Evolutionary conservation across 2,329 filamentous ascomycete genomes (phyloP), one percentile per base, ranked within the genome.

Genomic region (Diplocarpon mali): DNA sequence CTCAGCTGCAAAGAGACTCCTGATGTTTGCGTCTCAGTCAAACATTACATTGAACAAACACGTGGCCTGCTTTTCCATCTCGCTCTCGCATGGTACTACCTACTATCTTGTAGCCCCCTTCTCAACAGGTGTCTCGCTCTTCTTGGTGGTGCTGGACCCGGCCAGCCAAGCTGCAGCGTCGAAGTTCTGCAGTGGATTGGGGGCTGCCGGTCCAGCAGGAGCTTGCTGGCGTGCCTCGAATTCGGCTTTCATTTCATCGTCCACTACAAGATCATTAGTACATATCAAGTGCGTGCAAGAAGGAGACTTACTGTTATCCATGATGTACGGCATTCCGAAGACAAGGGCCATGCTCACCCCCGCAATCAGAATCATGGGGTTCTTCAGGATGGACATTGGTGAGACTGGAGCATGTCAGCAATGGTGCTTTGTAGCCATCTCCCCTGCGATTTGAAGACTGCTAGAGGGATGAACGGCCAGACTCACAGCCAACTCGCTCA

Each of bases 331-430:
- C 84, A 96, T 86, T 54, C 89, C 89, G 57, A 96, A 74, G 51
- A 95, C 88, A 53, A 95, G 70, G 5, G 69, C 80, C 69, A 95
- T 78, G 50, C 82, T 87, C 32, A 92, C 79, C 29, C 94, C 66
- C 4, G 83, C 88, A 70, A 98, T 83, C 49, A 98, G 73, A 52
- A 96, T 95, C 88, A 96, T 96, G 3, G 92, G 92, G 62, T 86
- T 95, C 70, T 92, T 92, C 57, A 95, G 71, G 45, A 95, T 80
- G 47, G 76, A 77, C 46, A 95, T 60, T n/a, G 89, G 72, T 14
- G 81, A 86, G 67, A 90, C 83, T 87, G 53, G 4, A n/a, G 6
- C 11, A 5, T 16, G 15, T 45, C 27, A 45, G 42, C 32, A 36
- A 30, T 16, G 12, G 12, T 28, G 31, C 16, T 8, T 8, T 15